A percentile compares a stretch with the other conserved stretches of the same genome.
phyloP scores from a whole-genome alignment of 139 green algal species.

The Eudorina sp. region DNA sequence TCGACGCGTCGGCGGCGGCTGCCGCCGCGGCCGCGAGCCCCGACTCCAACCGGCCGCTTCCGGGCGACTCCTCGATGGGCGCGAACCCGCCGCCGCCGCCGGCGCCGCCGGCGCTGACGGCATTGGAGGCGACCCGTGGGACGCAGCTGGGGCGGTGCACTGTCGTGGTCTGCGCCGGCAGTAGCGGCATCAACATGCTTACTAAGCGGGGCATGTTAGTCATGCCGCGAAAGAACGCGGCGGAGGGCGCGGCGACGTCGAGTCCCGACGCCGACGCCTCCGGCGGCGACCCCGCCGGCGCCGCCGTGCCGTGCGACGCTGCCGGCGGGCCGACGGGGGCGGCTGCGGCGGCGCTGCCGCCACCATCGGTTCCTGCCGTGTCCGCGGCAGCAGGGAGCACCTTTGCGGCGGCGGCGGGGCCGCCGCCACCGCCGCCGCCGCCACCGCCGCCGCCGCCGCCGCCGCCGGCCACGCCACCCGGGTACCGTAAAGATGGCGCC shows the following conservation, averaged over 20 bases:
- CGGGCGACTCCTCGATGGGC: too few species aligned
- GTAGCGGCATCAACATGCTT: slow-evolving; percentile 32
- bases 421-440: not conserved
- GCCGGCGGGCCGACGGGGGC: not conserved
- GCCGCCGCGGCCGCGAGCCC: too few species aligned
- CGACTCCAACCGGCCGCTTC: too few species aligned
- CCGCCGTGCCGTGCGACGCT: too few species aligned
- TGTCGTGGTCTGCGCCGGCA: slow-evolving; percentile 6
- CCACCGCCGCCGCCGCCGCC: not conserved
- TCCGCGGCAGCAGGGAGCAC: too few species aligned
- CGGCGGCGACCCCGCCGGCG: not conserved
- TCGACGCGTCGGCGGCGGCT: too few species aligned
- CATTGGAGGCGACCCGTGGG: not conserved
- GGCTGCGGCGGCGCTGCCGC: too few species aligned
- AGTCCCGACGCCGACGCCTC: not conserved
- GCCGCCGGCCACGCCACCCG: not conserved
- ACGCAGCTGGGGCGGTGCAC: not conserved
- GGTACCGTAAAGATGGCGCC: not conserved
- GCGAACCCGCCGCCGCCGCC: not conserved
- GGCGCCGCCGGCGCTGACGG: not conserved
- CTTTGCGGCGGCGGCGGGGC: not conserved
- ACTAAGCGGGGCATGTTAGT: not conserved
- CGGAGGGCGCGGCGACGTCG: not conserved
- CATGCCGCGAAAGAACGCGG: not conserved
- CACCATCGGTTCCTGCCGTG: too few species aligned